Evolutionary conservation across 2,329 filamentous ascomycete genomes (phyloP).

Genomic region (Penicillium sp.): DNA sequence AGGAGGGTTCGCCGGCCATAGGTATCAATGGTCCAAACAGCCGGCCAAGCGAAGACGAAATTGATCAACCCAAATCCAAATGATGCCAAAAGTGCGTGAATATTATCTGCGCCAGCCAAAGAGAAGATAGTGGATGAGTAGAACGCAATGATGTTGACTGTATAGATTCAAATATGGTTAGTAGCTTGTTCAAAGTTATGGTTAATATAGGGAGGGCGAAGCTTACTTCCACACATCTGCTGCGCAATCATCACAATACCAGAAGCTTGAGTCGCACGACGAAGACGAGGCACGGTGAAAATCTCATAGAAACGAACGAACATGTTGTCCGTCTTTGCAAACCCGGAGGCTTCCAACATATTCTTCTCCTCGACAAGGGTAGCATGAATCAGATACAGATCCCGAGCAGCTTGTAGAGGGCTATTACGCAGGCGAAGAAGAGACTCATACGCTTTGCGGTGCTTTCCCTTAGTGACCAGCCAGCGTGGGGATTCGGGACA

Average conservation of each 20-base stretch:
- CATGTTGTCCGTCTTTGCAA: constrained; percentile 22
- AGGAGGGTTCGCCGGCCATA: constrained; percentile 36
- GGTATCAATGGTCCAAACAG: constrained; percentile 37
- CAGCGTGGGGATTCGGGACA: constrained; percentile 52
- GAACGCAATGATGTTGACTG: constrained; percentile 41
- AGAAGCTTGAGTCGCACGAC: constrained; percentile 35
- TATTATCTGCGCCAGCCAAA: constrained; percentile 20
- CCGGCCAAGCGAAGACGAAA: constrained; percentile 39
- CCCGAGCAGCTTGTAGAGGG: constrained; percentile 43
- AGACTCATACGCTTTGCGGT: constrained; percentile 39
- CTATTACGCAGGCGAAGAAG: constrained; percentile 45
- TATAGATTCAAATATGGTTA: background rate
- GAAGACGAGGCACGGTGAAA: constrained; percentile 31
- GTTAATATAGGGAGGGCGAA: constrained; percentile 8
- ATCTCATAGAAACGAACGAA: constrained; percentile 29
- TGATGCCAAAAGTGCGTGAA: constrained; percentile 33
- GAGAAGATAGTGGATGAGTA: constrained; percentile 37
- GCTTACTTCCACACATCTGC: constrained; percentile 39
- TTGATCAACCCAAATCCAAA: constrained; percentile 39
- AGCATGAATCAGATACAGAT: constrained; percentile 38
- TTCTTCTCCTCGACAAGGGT: constrained; percentile 42
- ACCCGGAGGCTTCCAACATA: constrained; percentile 21
- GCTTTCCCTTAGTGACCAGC: constrained; percentile 41
- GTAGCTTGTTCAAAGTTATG: constrained; percentile 1
- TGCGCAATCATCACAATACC: constrained; percentile 40